A percentile compares a stretch with the other conserved stretches of the same genome.
phyloP scores from a whole-genome alignment of 2,329 filamentous ascomycete species.

The Xylariales sp. region DNA sequence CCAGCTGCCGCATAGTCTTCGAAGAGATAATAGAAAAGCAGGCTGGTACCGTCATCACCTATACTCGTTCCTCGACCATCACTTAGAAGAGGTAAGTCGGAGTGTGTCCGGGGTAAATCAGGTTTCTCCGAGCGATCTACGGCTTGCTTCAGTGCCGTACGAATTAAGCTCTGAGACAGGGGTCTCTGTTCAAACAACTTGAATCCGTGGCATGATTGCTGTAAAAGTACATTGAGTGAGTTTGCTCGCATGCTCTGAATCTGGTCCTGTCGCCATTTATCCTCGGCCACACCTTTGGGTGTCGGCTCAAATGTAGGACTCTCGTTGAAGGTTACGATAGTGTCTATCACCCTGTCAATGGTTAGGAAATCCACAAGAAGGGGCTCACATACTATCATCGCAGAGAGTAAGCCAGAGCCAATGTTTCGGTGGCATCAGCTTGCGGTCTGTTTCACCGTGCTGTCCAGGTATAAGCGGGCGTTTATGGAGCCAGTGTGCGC shows the following conservation, averaged over 20 bases:
- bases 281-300: constrained; percentile 17
- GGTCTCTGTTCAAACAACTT: constrained; percentile 31
- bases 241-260: constrained; percentile 33
- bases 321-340: constrained; percentile 67
- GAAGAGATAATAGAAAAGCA: constrained; percentile 63
- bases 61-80: constrained; percentile 14
- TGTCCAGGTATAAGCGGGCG: constrained; percentile 27
- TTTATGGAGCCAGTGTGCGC: constrained; percentile 60
- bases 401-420: constrained; percentile 72
- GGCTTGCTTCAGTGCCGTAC: constrained; percentile 27
- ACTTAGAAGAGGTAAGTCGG: constrained; percentile 16
- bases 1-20: constrained; percentile 61
- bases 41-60: constrained; percentile 48
- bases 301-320: constrained; percentile 33
- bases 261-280: constrained; percentile 22
- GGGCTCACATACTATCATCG: constrained; percentile 55
- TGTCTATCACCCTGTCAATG: constrained; percentile 39
- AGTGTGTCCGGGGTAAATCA: constrained; percentile 19
- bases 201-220: constrained; percentile 34
- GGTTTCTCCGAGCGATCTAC: constrained; percentile 28
- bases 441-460: constrained; percentile 19
- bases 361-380: too few relatives aligned
- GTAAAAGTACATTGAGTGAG: constrained; percentile 31
- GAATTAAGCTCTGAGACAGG: constrained; percentile 37
- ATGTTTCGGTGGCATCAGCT: constrained; percentile 35